Evolutionary conservation across 2,329 filamentous ascomycete species (phyloP).

Genomic region (Arthrobotrys sphaeroides): DNA sequence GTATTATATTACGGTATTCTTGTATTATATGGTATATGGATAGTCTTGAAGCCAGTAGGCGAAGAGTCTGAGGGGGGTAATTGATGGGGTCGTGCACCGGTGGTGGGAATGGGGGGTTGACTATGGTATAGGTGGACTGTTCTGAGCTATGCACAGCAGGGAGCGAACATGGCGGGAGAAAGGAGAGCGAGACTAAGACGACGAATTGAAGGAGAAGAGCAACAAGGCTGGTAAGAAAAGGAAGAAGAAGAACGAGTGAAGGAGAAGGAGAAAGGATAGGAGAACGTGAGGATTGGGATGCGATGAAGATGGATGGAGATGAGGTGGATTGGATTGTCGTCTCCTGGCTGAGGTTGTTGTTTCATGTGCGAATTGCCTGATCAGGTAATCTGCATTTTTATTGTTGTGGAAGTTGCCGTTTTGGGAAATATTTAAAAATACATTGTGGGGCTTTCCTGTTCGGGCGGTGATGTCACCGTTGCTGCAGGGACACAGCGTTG

Average conservation of each 20-base stretch:
- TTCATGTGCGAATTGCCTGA: background rate
- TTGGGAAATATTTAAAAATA: background rate
- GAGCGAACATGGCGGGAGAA: background rate
- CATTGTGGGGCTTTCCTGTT: background rate
- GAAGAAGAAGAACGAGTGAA: background rate
- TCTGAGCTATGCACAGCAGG: background rate
- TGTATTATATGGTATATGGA: background rate
- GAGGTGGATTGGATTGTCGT: background rate
- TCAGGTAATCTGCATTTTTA: background rate
- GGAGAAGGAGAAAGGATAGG: background rate
- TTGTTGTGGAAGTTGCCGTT: background rate
- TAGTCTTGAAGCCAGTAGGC: too few relatives aligned
- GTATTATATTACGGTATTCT: background rate
- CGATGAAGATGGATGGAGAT: background rate
- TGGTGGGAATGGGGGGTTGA: background rate
- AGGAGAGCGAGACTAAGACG: background rate
- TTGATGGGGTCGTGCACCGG: background rate
- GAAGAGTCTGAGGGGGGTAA: too few relatives aligned
- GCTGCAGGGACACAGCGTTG: too few relatives aligned
- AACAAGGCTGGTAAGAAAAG: background rate
- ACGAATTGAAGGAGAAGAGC: background rate
- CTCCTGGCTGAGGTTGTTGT: slow-evolving; percentile 2
- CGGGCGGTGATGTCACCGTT: background rate
- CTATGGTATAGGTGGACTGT: background rate
- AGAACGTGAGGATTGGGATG: background rate